phyloP scores from a whole-genome alignment of 495 filamentous ascomycete species.

The Aspergillus conjunctus region DNA sequence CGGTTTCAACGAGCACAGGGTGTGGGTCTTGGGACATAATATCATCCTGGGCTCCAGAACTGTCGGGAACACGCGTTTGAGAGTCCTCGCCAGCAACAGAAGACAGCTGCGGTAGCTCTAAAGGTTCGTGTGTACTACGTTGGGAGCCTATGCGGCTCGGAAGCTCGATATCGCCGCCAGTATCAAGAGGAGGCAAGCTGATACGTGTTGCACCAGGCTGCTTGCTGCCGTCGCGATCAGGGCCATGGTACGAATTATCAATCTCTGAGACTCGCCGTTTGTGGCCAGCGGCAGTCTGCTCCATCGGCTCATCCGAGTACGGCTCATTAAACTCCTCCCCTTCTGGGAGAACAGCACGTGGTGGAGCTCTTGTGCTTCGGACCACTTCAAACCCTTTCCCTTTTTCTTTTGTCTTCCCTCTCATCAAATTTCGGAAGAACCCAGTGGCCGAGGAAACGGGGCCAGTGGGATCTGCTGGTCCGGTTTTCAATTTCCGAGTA shows the following conservation, averaged over 20 bases:
- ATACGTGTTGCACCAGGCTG: conserved; percentile 30
- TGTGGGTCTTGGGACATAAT: conserved; percentile 17
- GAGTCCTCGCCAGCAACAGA: conserved; percentile 64
- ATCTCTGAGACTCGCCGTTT: conserved; percentile 34
- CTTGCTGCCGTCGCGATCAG: conserved; percentile 42
- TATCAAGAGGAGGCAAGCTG: conserved; percentile 64
- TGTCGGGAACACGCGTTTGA: conserved; percentile 47
- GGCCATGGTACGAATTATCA: conserved; percentile 50
- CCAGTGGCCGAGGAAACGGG: conserved; percentile 84
- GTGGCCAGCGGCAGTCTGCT: conserved; percentile 27
- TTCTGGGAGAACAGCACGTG: conserved; percentile 41
- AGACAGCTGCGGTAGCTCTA: conserved; percentile 36
- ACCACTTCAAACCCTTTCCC: conserved; percentile 97
- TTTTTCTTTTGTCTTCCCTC: conserved; percentile 82
- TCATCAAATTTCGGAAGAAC: conserved; percentile 80
- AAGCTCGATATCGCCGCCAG: conserved; percentile 62
- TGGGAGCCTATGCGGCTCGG: conserved; percentile 66
- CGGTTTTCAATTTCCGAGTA: conserved; percentile 83
- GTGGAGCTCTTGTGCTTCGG: conserved; percentile 71
- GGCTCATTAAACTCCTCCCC: conserved; percentile 52
- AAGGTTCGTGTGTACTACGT: conserved; percentile 49
- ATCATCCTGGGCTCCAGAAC: conserved; percentile 13
- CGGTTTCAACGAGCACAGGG: conserved; percentile 30
- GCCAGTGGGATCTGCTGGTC: conserved; percentile 90
- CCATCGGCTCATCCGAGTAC: conserved; percentile 62